phyloP scores from a whole-genome alignment of 2,329 filamentous ascomycete species.

The Trichoderma atrobrunneum region DNA sequence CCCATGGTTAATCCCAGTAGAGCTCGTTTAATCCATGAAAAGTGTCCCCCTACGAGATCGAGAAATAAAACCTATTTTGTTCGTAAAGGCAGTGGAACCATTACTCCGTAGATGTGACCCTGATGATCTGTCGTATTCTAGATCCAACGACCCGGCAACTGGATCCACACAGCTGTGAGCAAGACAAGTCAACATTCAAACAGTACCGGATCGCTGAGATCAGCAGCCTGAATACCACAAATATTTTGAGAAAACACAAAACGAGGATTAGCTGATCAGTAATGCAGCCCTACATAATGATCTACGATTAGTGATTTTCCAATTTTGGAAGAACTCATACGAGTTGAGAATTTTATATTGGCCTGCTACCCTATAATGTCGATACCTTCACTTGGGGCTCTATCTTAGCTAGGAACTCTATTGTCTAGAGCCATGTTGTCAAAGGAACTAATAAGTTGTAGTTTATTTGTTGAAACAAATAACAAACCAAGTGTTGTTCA shows the following conservation, averaged over 20 bases:
- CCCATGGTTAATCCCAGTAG: background rate
- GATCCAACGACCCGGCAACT: background rate
- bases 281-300: background rate
- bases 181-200: background rate
- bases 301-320: background rate
- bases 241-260: background rate
- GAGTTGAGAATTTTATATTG: background rate
- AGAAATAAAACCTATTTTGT: background rate
- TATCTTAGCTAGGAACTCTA: background rate
- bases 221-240: background rate
- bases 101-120: background rate
- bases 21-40: background rate
- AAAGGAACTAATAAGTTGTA: background rate
- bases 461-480: background rate
- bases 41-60: background rate
- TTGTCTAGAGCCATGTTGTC: background rate
- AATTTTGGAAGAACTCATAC: background rate
- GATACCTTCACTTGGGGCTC: background rate
- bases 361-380: background rate
- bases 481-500: background rate
- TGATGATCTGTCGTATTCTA: background rate
- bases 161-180: background rate
- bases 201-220: background rate
- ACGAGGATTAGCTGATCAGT: background rate
- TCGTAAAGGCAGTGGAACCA: background rate